Base-by-base conservation (phyloP, 73 alveolate species). In the Paramecium caudatum region DNA sequence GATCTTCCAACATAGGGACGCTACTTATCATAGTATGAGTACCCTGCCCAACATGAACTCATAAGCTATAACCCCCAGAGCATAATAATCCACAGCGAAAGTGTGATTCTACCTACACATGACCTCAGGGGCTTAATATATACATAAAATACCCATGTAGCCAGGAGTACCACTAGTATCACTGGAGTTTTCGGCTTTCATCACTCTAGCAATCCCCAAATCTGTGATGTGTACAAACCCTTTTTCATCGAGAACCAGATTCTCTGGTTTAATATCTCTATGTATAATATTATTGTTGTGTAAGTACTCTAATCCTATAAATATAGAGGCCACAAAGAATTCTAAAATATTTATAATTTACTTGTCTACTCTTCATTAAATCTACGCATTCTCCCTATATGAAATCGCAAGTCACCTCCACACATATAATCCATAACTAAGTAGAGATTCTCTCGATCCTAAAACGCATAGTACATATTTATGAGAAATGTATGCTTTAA, bases 361-460 rank as follows among this genome's bases (percentile, higher is more conserved):
- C 98, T 84, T 27, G 99, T 93, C 91, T 93, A 90, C 78, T 95
- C 98, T 94, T 97, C 99, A 13, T 94, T 94, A 82, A 97, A 97
- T 74, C 94, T 94, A 91, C 95, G 90, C 74, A 90, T 91, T 10
- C 93, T 62, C n/a, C 97, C 95, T 2, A 97, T 91, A 69, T 97
- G 98, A 74, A 84, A 97, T 81, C 99, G 94, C 25, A 97, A 83
- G 55, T 97, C 99, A 1, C 99, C 99, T 46, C 99, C 99, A 13
- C 94, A 82, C 93, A 97, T 88, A 41, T 92, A 92, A 69, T 97
- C 99, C 93, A 94, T 91, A 16, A 97, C 96, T 74, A 97, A 68
- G 82, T 97, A 96, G 43, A 96, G 93, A 90, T 96, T 91, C 39
- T 95, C 98, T 69, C 97, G 90, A 82, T 97, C 99, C 91, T 96